Conservation (phyloP, 176 grass and related monocot species). For the Urochloa ruziziensis region DNA sequence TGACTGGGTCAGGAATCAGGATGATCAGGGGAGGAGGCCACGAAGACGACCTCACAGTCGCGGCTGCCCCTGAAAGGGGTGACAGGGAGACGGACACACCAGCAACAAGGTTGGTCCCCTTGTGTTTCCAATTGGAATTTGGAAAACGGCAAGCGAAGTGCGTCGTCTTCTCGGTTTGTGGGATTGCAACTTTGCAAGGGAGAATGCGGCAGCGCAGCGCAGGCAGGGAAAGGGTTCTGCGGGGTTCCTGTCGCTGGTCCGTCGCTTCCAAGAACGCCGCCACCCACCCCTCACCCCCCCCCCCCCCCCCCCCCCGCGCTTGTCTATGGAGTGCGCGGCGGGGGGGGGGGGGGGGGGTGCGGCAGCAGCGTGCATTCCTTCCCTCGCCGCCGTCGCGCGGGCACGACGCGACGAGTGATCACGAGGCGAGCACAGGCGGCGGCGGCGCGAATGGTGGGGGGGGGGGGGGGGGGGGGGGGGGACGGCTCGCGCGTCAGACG, state of each 20-base stretch:
- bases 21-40: not conserved
- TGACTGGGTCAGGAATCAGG: conserved; percentile 6
- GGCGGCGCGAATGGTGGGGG: no score
- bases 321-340: not conserved
- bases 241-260: conserved; percentile 1
- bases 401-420: not conserved
- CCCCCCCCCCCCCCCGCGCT: no score
- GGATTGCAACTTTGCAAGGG: not conserved
- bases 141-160: not conserved
- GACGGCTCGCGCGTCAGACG: not conserved
- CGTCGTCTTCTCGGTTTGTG: not conserved
- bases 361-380: not conserved
- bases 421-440: not conserved
- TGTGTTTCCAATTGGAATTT: not conserved
- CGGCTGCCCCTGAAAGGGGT: not conserved
- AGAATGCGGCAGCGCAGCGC: not conserved
- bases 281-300: no score
- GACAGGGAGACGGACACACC: not conserved
- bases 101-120: not conserved
- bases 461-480: not conserved
- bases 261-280: not conserved
- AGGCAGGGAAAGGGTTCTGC: not conserved
- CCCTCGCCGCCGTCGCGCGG: conserved; percentile 8
- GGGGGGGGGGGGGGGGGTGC: not conserved
- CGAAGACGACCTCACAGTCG: not conserved